Base-by-base conservation (phyloP, 148 eudicot species). In the Vaccinium macrocarpon region DNA sequence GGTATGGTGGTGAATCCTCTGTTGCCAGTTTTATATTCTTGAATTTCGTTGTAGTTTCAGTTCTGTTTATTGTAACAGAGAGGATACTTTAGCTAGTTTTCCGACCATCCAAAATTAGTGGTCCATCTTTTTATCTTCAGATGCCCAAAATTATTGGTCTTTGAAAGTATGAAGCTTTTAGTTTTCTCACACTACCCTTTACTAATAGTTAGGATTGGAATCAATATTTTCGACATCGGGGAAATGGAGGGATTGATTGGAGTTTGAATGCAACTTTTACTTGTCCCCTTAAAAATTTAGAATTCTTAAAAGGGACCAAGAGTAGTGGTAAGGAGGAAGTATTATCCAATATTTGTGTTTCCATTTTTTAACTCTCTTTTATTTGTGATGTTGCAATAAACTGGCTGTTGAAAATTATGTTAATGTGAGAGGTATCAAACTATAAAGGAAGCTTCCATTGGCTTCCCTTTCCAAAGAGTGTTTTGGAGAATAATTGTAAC, bases 1-100 rank as follows among this genome's bases (percentile, higher is more conserved):
- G 99, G 99, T 97, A 70, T 68, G 81, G 64, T 78, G 59, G 49
- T 78, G 13, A 2, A 78, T 55, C 18, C 89, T 77, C 49, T 66
- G 72, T 85, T 32, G 72, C 49, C 15, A 12, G 74, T 71, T 82
- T 49, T 62, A 66, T 46, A n/a, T 66, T 15, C 6, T 81, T 66
- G 74, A 59, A 59, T 81, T 62, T 81, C 23, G 19, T 62, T 62
- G 64, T 57, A 23, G 19, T 15, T 18, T 55, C 27, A 38, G 5
- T 80, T 27, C 74, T 46, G 78, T 79, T 55, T 76, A 62, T 72
- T 64, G 52, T 51, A 23, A 62, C 32, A n/a, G 46, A 78, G 35
- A 11, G 25, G 51, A 53, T 81, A 79, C 13, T 8, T 49, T 73
- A 7, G 27, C 19, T 72, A 25, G 49, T 70, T 2, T 6, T 64